Base-by-base conservation (phyloP, 805 yeast species). In the Zygoascus biomembranicola region DNA sequence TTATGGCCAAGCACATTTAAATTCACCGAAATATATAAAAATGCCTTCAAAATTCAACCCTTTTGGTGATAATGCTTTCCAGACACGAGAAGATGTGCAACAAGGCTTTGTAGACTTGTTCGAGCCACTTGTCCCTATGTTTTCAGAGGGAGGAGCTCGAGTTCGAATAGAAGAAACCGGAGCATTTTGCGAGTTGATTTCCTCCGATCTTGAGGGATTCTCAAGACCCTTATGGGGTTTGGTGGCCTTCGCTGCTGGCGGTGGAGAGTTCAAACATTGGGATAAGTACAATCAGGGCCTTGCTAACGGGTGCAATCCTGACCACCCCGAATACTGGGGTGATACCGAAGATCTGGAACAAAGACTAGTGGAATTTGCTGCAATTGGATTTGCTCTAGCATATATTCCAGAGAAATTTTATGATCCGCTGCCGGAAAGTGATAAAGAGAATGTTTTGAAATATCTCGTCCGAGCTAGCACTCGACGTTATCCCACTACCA, bases 151-250 rank as follows among this genome's bases (percentile, higher is more conserved):
- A 10, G 52, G 52, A 8, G 61, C 61, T 3, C 23, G 45, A 4
- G 58, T 66, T 5, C 55, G 52, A 35, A 47, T 63, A 8, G 60
- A 55, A 18, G 61, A 46, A 18, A 54, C 59, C 32, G 69, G 64
- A 1, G 69, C 67, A 9, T 57, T 55, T 41, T 67, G 64, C 51
- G 59, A 61, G 35, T 51, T 49, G 11, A 55, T 51, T 10, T 66
- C 68, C 10, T 62, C 28, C 28, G 28, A 23, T 23, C 28, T 23
- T 23, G 69, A 67, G 52, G 70, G 70, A 1, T 67, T 62, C 43
- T 60, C 67, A 5, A 53, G 71, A 26, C 64, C 67, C 0, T 51
- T 67, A 52, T 67, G 69, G 69, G 70, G 69, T 16, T 54, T 66
- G 31, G 69, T 63, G 2, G 66, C 70, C 2, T 57, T 54, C 31